Conservation (phyloP, 257 asterid genomes). For the Penstemon eatonii region DNA sequence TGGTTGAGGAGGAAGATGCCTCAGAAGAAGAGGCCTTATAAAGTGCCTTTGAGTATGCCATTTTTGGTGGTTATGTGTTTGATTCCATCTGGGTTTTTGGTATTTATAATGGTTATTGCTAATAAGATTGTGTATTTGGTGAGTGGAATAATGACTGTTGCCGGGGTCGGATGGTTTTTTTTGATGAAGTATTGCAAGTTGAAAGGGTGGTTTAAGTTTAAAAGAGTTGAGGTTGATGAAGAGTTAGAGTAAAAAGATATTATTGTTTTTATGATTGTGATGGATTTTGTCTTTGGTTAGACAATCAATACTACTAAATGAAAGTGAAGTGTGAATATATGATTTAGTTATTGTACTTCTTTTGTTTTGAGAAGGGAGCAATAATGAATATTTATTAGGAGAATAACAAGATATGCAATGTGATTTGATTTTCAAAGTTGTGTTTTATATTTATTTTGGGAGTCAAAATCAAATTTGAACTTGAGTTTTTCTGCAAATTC, state of each 20-base stretch:
- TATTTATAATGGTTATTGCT: slow-evolving; percentile 61
- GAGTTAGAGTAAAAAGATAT: slow-evolving; percentile 17
- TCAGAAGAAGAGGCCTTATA: slow-evolving; percentile 55
- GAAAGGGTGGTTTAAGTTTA: slow-evolving; percentile 50
- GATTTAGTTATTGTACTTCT: too few species aligned
- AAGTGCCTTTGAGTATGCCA: slow-evolving; percentile 50
- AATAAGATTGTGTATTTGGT: slow-evolving; percentile 49
- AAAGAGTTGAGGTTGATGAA: slow-evolving; percentile 21
- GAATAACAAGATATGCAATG: too few species aligned
- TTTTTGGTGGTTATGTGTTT: slow-evolving; percentile 57
- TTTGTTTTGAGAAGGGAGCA: not conserved
- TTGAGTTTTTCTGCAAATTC: too few species aligned
- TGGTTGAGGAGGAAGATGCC: slow-evolving; percentile 65
- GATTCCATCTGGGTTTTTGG: slow-evolving; percentile 57
- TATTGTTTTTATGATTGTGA: not conserved
- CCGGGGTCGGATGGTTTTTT: slow-evolving; percentile 57
- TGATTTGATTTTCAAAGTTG: too few species aligned
- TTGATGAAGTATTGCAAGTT: slow-evolving; percentile 58
- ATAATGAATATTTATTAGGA: too few species aligned
- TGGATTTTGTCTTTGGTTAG: too few species aligned
- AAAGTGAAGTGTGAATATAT: too few species aligned
- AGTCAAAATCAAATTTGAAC: too few species aligned
- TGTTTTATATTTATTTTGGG: too few species aligned
- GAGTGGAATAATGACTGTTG: slow-evolving; percentile 50
- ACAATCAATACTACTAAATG: too few species aligned